phyloP scores from a whole-genome alignment of 2,329 filamentous ascomycete species.

The Fusarium begoniae region DNA sequence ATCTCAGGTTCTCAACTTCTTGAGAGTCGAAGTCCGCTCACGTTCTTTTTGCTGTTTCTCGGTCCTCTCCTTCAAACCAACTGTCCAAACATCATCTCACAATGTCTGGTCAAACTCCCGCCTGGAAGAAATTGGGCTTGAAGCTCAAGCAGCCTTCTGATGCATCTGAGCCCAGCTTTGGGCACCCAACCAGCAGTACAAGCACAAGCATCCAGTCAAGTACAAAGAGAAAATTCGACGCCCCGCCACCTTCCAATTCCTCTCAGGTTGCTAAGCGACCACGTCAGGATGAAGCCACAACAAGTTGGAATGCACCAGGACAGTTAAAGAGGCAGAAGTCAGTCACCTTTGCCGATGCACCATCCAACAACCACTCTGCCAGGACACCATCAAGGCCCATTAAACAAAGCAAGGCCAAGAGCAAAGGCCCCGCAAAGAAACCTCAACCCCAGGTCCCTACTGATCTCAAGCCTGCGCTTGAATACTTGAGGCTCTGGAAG shows the following conservation, averaged over 20 bases:
- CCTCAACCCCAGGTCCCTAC: conserved; percentile 48
- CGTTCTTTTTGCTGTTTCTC: background rate
- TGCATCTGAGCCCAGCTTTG: conserved; percentile 49
- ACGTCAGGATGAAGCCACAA: conserved; percentile 44
- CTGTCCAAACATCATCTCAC: conserved; percentile 33
- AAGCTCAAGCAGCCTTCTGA: conserved; percentile 62
- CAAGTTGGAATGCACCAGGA: conserved; percentile 41
- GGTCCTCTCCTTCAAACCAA: background rate
- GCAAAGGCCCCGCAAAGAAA: conserved; percentile 53
- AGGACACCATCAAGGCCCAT: conserved; percentile 48
- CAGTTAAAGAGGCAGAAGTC: conserved; percentile 55
- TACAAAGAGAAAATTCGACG: conserved; percentile 53
- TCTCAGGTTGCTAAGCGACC: conserved; percentile 48
- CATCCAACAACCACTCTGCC: conserved; percentile 41
- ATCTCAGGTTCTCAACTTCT: background rate
- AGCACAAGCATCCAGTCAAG: conserved; percentile 37
- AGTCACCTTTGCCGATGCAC: conserved; percentile 59
- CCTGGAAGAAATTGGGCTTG: conserved; percentile 71
- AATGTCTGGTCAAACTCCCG: conserved; percentile 61
- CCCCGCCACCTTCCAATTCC: conserved; percentile 46
- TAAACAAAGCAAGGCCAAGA: conserved; percentile 44
- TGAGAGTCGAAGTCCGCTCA: background rate
- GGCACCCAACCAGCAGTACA: conserved; percentile 50
- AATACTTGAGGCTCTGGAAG: conserved; percentile 82
- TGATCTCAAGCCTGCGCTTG: conserved; percentile 71